A percentile compares a stretch with the other conserved stretches of the same genome.
Conservation (phyloP, 2,329 filamentous ascomycete genomes). For the Helicocarpus griseus region DNA sequence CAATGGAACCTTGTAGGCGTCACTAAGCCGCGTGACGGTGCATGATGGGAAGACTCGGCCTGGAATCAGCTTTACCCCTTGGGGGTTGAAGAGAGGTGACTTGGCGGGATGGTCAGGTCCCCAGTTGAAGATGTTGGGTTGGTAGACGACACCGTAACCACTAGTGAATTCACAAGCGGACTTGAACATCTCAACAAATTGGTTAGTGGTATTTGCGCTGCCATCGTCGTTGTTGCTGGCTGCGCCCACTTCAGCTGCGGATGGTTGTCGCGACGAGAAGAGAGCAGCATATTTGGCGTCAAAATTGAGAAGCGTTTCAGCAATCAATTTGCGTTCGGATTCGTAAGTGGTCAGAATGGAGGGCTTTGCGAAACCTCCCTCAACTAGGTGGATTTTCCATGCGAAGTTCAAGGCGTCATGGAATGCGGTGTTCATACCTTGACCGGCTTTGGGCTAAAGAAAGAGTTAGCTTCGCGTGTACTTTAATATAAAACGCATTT, state of each 20-base stretch:
- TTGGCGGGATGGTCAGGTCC: slow-evolving; percentile 60
- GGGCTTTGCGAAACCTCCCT: slow-evolving; percentile 67
- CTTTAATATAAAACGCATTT: background rate
- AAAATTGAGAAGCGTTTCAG: slow-evolving; percentile 74
- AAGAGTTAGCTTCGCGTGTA: slow-evolving; percentile 7
- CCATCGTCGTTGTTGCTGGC: slow-evolving; percentile 29
- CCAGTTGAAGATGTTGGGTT: slow-evolving; percentile 78
- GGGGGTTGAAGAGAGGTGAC: slow-evolving; percentile 58
- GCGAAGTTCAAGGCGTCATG: slow-evolving; percentile 71
- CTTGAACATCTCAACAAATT: slow-evolving; percentile 85
- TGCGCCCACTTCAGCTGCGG: slow-evolving; percentile 62
- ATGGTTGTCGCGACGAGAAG: slow-evolving; percentile 70
- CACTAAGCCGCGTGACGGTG: slow-evolving; percentile 75
- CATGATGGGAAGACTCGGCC: slow-evolving; percentile 69
- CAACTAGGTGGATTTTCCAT: slow-evolving; percentile 92
- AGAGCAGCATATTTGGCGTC: slow-evolving; percentile 84
- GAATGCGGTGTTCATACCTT: slow-evolving; percentile 55
- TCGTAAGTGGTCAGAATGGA: slow-evolving; percentile 77
- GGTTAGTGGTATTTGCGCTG: slow-evolving; percentile 40
- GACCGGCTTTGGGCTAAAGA: slow-evolving; percentile 49
- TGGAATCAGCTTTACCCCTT: slow-evolving; percentile 56
- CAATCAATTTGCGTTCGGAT: slow-evolving; percentile 71
- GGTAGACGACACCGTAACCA: slow-evolving; percentile 82
- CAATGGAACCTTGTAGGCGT: slow-evolving; percentile 81
- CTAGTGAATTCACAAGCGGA: slow-evolving; percentile 85